Evolutionary conservation across 768 basidiomycete genomes (phyloP), one percentile per base, ranked within the genome.

Genomic region (Tephrocybe rancida): DNA sequence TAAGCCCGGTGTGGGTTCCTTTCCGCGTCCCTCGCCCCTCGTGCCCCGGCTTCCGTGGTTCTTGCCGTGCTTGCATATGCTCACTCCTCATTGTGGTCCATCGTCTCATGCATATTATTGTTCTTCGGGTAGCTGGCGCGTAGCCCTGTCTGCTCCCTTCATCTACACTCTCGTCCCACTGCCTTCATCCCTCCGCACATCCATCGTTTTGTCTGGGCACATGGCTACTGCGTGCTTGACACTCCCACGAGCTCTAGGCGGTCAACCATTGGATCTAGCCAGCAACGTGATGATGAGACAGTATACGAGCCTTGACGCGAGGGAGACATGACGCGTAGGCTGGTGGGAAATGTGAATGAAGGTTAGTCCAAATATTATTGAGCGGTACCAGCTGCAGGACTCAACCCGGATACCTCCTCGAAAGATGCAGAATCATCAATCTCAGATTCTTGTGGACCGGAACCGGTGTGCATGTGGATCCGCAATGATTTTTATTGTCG

Each of bases 21-120:
- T 52, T 52, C 48, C 48, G 44, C 44, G 41, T 44, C 47, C 53
- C 52, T 54, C 39, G 52, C 26, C 41, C 47, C 46, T 54, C 53
- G 30, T 54, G 32, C n/a, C 27, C 32, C n/a, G 8, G 19, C 3
- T 18, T 19, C 38, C 18, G 22, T 18, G 22, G 26, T 37, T 48
- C 45, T 41, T 39, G 27, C 11, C 22, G 26, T n/a, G 22, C 7
- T 26, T 25, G 11, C 22, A n/a, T 22, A 8, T 27, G 13, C 13
- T 48, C 30, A 11, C 5, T 24, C 25, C 8, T 48, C 25, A 42
- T 48, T 43, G 37, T 22, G 24, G 18, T 41, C n/a, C 13, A 5
- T 19, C 6, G n/a, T 2, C 19, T 42, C 14, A 18, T 47, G n/a
- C 24, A 11, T 18, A n/a, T 26, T 11, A 42, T 34, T 39, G 38